phyloP scores from a whole-genome alignment of 1,139 yeast genomes.

The Sugiyamaella xylanicola region DNA sequence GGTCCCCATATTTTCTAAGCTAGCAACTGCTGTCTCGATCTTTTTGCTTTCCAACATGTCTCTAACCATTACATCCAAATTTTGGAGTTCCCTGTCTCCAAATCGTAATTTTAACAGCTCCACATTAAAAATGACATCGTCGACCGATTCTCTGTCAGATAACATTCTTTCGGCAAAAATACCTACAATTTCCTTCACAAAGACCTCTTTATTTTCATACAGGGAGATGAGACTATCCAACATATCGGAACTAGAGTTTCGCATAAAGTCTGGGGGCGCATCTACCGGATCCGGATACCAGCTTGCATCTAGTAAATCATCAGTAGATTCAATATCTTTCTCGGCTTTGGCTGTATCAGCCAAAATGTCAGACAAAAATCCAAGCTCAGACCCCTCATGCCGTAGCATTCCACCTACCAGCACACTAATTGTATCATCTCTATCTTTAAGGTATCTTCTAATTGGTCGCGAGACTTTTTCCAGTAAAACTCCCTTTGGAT shows the following conservation, averaged over 20 bases:
- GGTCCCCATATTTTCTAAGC: background rate
- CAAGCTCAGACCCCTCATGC: slow-evolving; percentile 49
- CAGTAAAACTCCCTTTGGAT: slow-evolving; percentile 81
- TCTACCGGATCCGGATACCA: slow-evolving; percentile 96
- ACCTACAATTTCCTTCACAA: slow-evolving; percentile 69
- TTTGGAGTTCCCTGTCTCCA: slow-evolving; percentile 64
- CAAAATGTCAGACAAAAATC: slow-evolving; percentile 60
- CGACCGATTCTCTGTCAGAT: slow-evolving; percentile 49
- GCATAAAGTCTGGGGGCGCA: slow-evolving; percentile 82
- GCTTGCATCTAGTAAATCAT: slow-evolving; percentile 51
- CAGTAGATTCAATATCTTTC: slow-evolving; percentile 31
- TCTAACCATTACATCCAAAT: slow-evolving; percentile 80
- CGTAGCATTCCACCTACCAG: slow-evolving; percentile 74
- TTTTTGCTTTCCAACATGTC: slow-evolving; percentile 54
- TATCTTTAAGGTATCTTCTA: slow-evolving; percentile 62
- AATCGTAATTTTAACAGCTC: slow-evolving; percentile 63
- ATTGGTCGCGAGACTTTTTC: slow-evolving; percentile 80
- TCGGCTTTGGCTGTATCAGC: slow-evolving; percentile 28
- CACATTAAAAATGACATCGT: slow-evolving; percentile 45
- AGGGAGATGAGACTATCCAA: slow-evolving; percentile 73
- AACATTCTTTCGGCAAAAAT: slow-evolving; percentile 67
- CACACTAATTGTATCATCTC: slow-evolving; percentile 71
- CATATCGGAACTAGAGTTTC: slow-evolving; percentile 56
- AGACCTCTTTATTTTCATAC: slow-evolving; percentile 75
- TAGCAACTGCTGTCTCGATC: slow-evolving; percentile 36